Base-by-base conservation (phyloP, 2,329 filamentous ascomycete species). In the Epichloe elymi region DNA sequence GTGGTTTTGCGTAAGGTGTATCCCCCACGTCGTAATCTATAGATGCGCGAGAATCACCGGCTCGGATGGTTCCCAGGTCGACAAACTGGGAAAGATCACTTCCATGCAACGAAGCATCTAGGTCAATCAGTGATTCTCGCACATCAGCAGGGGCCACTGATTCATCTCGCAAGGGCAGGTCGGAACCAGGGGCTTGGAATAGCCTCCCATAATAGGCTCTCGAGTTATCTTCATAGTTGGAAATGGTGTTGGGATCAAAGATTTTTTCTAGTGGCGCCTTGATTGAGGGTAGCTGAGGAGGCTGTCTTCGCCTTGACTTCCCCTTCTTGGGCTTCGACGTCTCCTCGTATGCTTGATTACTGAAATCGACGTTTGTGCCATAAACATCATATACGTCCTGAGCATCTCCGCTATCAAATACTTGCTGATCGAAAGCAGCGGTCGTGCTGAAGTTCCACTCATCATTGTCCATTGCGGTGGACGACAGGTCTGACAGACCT, bases 381-480 rank as follows among this genome's bases (percentile, higher is more conserved):
- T 83, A 80, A 12, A 76, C 76, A 53, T 83, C 78, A 57, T 74
- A 78, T 4, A 83, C 76, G 44, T 79, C 78, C 58, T 80, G 75
- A 0, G 73, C 72, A 57, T 78, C 76, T 19, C 73, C 70, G 46
- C 71, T 70, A 54, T 73, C 68, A 52, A 78, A 69, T 12, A 81
- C 70, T 51, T 76, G 71, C 57, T 77, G 72, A 58, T 83, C 80
- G 56, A 84, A 83, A n/a, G 74, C 77, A 17, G 78, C 70, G 0
- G 80, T 83, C 1, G 80, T 82, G 59, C 77, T 82, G 55, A 84
- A 84, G 54, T 83, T 83, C 80, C 80, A 84, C 55, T 83, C 79
- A 55, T 83, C 79, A 51, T 74, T 74, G 15, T 72, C 70, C 53
- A 75, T 59, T 0, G 69, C 69, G 2, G 70, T 70, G 3, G 72